Conservation (phyloP, 2,329 filamentous ascomycete genomes). For the Diaporthe eres region DNA sequence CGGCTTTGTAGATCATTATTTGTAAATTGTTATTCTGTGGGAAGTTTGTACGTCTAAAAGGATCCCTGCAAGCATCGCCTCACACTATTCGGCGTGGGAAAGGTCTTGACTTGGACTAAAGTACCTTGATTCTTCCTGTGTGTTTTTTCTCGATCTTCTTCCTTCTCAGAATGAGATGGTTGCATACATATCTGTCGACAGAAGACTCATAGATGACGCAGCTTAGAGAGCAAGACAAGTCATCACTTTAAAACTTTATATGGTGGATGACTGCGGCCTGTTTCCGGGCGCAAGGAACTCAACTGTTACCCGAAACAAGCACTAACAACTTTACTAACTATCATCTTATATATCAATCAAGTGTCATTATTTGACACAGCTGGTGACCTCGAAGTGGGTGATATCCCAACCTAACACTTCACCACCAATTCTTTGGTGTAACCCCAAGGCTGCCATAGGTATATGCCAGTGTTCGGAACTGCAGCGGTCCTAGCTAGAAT, state of each 20-base stretch:
- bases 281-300: not conserved
- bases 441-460: too few relatives aligned
- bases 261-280: not conserved
- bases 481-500: too few relatives aligned
- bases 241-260: not conserved
- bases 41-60: not conserved
- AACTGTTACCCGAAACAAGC: not conserved
- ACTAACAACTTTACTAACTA: not conserved
- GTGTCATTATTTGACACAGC: too few relatives aligned
- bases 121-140: not conserved
- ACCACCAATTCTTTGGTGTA: too few relatives aligned
- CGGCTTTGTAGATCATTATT: not conserved
- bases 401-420: too few relatives aligned
- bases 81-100: not conserved
- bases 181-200: not conserved
- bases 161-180: not conserved
- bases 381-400: too few relatives aligned
- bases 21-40: not conserved
- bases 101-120: not conserved
- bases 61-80: not conserved
- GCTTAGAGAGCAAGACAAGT: not conserved
- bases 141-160: not conserved
- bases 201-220: not conserved
- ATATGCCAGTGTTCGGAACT: too few relatives aligned
- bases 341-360: too few relatives aligned